A percentile compares a stretch with the other conserved stretches of the same genome.
Conservation (phyloP, 371 early-diverging fungal species). For the Haplosporangium sp. region DNA sequence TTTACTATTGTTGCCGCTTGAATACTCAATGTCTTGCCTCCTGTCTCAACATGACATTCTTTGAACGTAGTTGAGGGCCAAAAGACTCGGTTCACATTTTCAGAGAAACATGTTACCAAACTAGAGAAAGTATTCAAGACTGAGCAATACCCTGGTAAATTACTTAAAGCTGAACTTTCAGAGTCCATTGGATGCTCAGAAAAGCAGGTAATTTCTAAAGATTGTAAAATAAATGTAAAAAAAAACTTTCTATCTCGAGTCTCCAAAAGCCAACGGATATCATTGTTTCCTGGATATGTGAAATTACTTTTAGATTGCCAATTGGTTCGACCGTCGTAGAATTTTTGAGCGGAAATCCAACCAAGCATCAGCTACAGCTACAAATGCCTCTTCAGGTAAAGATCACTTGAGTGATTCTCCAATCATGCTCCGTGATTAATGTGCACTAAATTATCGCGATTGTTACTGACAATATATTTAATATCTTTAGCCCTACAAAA, state of each 20-base stretch:
- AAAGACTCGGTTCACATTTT: conserved; percentile 31
- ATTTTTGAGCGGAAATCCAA: conserved; percentile 2
- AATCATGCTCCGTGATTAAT: no score
- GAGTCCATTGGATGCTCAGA: conserved; percentile 28
- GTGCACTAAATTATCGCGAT: no score
- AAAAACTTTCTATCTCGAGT: background rate
- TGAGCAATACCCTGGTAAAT: conserved; percentile 17
- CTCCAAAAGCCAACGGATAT: background rate
- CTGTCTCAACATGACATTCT: background rate
- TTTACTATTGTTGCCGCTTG: background rate
- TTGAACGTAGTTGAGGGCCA: conserved; percentile 29
- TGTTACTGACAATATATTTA: background rate
- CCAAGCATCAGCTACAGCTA: background rate
- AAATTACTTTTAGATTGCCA: background rate
- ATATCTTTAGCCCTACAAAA: background rate
- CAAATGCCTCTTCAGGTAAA: background rate
- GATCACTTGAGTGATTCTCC: background rate
- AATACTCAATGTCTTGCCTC: no score
- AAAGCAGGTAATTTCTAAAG: conserved; percentile 27
- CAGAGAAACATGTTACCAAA: conserved; percentile 17
- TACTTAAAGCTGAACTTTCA: conserved; percentile 21
- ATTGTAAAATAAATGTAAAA: background rate
- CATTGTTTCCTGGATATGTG: background rate
- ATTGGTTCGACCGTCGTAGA: conserved; percentile 10
- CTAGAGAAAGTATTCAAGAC: conserved; percentile 24